Evolutionary conservation across 345 rosid species (phyloP).

Genomic region (Pistacia integerrima): DNA sequence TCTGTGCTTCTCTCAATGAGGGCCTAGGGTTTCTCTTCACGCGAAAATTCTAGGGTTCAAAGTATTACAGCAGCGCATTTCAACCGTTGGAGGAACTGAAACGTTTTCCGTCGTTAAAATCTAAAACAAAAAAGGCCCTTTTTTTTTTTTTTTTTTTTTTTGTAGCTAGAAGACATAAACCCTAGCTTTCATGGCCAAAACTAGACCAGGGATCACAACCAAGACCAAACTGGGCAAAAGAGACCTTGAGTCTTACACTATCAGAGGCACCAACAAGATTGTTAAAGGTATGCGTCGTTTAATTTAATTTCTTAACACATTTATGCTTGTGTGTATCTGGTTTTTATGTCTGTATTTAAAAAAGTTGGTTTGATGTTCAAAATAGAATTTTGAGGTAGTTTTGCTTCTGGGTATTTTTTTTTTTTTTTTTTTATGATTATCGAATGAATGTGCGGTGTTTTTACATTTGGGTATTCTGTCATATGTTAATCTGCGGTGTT

Average conservation of each 20-base stretch:
- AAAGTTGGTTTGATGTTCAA: constrained; percentile 1
- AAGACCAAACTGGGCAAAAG: constrained; percentile 49
- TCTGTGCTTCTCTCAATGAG: constrained; percentile 14
- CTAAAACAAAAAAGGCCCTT: neutral
- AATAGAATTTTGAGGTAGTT: constrained; percentile 6
- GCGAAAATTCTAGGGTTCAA: constrained; percentile 7
- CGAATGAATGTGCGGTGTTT: neutral
- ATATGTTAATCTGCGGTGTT: neutral
- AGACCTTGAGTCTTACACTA: constrained; percentile 63
- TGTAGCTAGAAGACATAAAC: neutral
- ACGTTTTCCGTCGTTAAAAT: constrained; percentile 6
- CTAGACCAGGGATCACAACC: constrained; percentile 62
- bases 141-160: neutral
- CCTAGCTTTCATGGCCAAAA: constrained; percentile 68
- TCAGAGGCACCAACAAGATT: constrained; percentile 67
- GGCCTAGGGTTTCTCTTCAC: constrained; percentile 37
- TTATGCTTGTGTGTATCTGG: neutral
- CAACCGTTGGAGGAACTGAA: neutral
- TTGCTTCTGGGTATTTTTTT: constrained; percentile 2
- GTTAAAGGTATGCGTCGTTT: constrained; percentile 46
- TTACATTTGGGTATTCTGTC: neutral
- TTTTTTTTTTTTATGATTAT: neutral
- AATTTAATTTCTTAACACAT: neutral
- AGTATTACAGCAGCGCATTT: constrained; percentile 4
- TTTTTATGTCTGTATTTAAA: neutral